A percentile compares a stretch with the other conserved stretches of the same genome.
Evolutionary conservation across 768 basidiomycete species (phyloP).

Genomic region (Mycena crocata): DNA sequence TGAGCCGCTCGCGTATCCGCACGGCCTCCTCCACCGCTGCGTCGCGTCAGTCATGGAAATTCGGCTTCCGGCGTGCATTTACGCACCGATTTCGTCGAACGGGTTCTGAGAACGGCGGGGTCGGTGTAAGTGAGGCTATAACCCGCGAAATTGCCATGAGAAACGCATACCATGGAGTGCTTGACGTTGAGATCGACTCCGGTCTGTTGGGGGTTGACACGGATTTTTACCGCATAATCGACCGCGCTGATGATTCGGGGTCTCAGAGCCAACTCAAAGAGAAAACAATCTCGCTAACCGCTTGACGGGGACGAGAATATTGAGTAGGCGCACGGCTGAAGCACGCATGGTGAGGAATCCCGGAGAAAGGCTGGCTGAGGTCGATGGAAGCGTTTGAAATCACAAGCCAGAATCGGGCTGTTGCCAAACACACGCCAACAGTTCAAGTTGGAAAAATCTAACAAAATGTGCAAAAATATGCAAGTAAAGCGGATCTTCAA

Average conservation of each 20-base stretch:
- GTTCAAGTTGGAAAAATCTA: too few relatives aligned
- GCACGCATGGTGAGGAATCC: slow-evolving; percentile 70
- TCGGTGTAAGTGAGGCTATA: too few relatives aligned
- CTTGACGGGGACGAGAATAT: slow-evolving; percentile 96
- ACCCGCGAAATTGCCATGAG: too few relatives aligned
- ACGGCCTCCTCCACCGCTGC: slow-evolving; percentile 97
- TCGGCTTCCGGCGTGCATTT: neutral
- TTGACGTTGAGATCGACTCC: slow-evolving; percentile 98
- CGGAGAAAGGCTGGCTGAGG: too few relatives aligned
- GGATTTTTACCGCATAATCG: slow-evolving; percentile 98
- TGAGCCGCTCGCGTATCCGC: slow-evolving; percentile 87
- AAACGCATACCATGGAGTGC: slow-evolving; percentile 90
- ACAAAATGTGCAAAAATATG: too few relatives aligned
- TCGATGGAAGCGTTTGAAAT: too few relatives aligned
- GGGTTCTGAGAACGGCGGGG: slow-evolving; percentile 75
- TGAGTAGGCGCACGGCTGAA: slow-evolving; percentile 75
- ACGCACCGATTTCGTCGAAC: slow-evolving; percentile 95
- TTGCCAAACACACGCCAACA: too few relatives aligned
- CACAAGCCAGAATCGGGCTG: neutral
- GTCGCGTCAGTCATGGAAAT: slow-evolving; percentile 3
- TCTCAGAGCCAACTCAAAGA: neutral
- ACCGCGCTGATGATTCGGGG: slow-evolving; percentile 70
- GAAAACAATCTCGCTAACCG: slow-evolving; percentile 57
- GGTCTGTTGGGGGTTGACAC: slow-evolving; percentile 94
- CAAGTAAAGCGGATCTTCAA: too few relatives aligned